Evolutionary conservation across 306 rosid genomes (phyloP).

Genomic region (Cucurbita ficifolia): DNA sequence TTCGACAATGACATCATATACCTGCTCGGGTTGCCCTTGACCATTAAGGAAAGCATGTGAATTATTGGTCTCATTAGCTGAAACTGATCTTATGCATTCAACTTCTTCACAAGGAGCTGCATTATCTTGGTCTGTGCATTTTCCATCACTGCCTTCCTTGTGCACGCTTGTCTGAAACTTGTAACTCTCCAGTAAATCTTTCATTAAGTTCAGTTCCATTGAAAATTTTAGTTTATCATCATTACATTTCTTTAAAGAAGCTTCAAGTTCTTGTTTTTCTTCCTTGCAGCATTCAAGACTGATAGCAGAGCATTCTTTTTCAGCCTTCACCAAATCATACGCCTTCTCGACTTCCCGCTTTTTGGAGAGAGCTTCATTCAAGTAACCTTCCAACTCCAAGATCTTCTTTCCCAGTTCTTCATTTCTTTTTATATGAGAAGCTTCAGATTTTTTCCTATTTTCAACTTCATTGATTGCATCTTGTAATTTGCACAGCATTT

Average conservation of each 20-base stretch:
- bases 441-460: conserved; percentile 66
- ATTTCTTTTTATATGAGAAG: conserved; percentile 52
- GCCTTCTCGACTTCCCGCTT: conserved; percentile 73
- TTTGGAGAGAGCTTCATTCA: conserved; percentile 57
- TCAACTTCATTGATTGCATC: conserved; percentile 68
- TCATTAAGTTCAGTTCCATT: conserved; percentile 39
- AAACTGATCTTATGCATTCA: conserved; percentile 11
- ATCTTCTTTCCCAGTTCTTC: conserved; percentile 71
- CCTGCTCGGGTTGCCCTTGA: conserved; percentile 30
- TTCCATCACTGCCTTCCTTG: conserved; percentile 20
- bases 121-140: conserved; percentile 11
- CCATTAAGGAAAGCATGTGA: conserved; percentile 17
- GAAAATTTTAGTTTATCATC: conserved; percentile 61
- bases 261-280: conserved; percentile 85
- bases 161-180: conserved; percentile 21
- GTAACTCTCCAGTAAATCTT: conserved; percentile 34
- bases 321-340: conserved; percentile 75
- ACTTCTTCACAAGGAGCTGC: conserved; percentile 23
- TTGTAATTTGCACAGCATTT: conserved; percentile 89
- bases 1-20: conserved; percentile 13
- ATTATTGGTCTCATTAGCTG: conserved; percentile 24
- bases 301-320: conserved; percentile 85
- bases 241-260: conserved; percentile 50
- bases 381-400: conserved; percentile 74
- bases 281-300: conserved; percentile 92